A percentile compares a stretch with the other conserved stretches of the same genome.
phyloP scores from a whole-genome alignment of 805 yeast genomes.

The Starmerella sirachaensis region DNA sequence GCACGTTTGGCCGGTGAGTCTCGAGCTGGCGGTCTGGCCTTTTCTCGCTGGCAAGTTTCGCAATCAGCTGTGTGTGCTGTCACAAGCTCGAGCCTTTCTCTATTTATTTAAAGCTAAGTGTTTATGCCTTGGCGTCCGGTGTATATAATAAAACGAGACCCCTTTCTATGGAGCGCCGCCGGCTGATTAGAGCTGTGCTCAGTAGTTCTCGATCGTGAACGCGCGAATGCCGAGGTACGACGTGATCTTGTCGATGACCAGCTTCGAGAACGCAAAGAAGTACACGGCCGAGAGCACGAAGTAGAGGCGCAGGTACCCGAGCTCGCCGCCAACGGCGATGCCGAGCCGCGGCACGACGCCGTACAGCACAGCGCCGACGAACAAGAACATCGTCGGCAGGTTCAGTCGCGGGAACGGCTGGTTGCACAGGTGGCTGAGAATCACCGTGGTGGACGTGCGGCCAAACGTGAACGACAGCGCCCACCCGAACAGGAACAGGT shows the following conservation, averaged over 20 bases:
- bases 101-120: too few species aligned
- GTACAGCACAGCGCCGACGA: constrained; percentile 29
- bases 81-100: too few species aligned
- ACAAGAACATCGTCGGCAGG: constrained; percentile 44
- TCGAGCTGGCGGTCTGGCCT: too few species aligned
- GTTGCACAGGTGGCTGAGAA: constrained; percentile 72
- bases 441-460: constrained; percentile 47
- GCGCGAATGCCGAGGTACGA: constrained; percentile 80
- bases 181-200: background rate
- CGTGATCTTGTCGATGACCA: constrained; percentile 65
- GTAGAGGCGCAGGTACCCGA: constrained; percentile 38
- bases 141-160: too few species aligned
- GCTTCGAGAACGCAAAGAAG: constrained; percentile 56
- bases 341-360: constrained; percentile 43
- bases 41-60: too few species aligned
- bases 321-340: constrained; percentile 25
- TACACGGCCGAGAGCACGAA: constrained; percentile 57
- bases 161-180: too few species aligned
- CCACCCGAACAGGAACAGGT: constrained; percentile 61
- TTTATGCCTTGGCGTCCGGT: too few species aligned
- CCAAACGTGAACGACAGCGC: constrained; percentile 80
- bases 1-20: too few species aligned
- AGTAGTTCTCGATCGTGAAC: constrained; percentile 39
- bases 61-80: too few species aligned
- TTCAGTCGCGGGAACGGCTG: constrained; percentile 69